Evolutionary conservation across 345 rosid genomes (phyloP).

Genomic region (Brassica carinata): DNA sequence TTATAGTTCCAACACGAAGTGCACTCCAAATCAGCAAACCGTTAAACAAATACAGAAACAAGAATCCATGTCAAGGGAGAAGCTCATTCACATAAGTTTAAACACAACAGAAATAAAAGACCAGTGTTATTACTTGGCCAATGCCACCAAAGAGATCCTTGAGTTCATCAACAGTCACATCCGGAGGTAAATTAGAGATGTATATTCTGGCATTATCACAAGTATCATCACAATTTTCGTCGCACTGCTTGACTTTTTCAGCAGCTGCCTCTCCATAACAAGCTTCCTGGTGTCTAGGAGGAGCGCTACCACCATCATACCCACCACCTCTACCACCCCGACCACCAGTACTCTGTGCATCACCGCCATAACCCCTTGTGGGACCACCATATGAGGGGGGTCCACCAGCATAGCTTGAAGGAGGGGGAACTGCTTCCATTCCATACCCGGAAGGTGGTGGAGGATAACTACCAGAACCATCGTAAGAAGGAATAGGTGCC

Average conservation of each 20-base stretch:
- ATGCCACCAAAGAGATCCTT: conserved; percentile 95
- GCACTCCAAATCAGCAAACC: conserved; percentile 21
- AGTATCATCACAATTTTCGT: conserved; percentile 71
- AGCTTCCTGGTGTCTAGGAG: conserved; percentile 55
- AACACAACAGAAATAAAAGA: conserved; percentile 35
- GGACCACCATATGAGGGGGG: conserved; percentile 86
- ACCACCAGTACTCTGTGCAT: conserved; percentile 41
- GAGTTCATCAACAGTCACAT: conserved; percentile 88
- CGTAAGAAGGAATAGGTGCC: conserved; percentile 65
- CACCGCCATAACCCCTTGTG: conserved; percentile 64
- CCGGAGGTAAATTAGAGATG: conserved; percentile 93
- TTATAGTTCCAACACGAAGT: conserved; percentile 8
- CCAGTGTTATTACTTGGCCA: conserved; percentile 76
- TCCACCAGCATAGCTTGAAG: conserved; percentile 84
- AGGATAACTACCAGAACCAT: conserved; percentile 57
- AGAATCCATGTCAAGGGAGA: conserved; percentile 5
- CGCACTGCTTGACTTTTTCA: conserved; percentile 84
- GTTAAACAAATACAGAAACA: conserved; percentile 17
- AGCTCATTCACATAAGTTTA: background rate
- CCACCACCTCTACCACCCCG: conserved; percentile 65
- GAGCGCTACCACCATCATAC: conserved; percentile 58
- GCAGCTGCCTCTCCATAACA: conserved; percentile 48
- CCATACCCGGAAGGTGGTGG: conserved; percentile 70
- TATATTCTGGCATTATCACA: conserved; percentile 95
- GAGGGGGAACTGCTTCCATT: conserved; percentile 83